Evolutionary conservation across 1,139 yeast species (phyloP).

Genomic region (Candida sp.): DNA sequence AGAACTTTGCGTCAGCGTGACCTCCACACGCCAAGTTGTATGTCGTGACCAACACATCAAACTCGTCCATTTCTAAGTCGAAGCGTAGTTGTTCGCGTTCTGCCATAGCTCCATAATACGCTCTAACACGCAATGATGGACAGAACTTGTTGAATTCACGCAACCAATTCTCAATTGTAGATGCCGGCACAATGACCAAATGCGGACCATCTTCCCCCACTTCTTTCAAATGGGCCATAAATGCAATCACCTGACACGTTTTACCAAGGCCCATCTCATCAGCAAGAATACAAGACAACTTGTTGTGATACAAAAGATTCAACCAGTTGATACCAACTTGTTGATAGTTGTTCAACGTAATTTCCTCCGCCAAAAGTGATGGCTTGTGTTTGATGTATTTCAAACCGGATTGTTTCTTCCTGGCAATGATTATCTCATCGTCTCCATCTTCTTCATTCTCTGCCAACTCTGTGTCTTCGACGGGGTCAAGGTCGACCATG

Average conservation of each 20-base stretch:
- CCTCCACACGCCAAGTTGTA: constrained; percentile 91
- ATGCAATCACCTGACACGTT: constrained; percentile 96
- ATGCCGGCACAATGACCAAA: constrained; percentile 91
- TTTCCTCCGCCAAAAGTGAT: constrained; percentile 58
- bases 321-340: constrained; percentile 98
- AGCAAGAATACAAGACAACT: constrained; percentile 90
- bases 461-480: constrained; percentile 34
- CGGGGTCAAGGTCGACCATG: constrained; percentile 42
- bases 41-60: constrained; percentile 93
- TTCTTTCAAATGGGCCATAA: constrained; percentile 82
- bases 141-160: constrained; percentile 93
- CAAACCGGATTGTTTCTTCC: constrained; percentile 26
- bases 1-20: constrained; percentile 78
- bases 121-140: constrained; percentile 81
- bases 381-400: constrained; percentile 78
- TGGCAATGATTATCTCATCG: constrained; percentile 31
- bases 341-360: constrained; percentile 84
- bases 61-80: constrained; percentile 58
- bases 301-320: constrained; percentile 72
- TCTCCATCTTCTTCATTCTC: constrained; percentile 35
- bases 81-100: constrained; percentile 89
- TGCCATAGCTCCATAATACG: constrained; percentile 87
- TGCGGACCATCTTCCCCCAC: constrained; percentile 96
- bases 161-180: constrained; percentile 97
- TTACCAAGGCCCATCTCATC: constrained; percentile 99